Conservation (phyloP, 2,329 filamentous ascomycete genomes). For the Verticillium dahliae region DNA sequence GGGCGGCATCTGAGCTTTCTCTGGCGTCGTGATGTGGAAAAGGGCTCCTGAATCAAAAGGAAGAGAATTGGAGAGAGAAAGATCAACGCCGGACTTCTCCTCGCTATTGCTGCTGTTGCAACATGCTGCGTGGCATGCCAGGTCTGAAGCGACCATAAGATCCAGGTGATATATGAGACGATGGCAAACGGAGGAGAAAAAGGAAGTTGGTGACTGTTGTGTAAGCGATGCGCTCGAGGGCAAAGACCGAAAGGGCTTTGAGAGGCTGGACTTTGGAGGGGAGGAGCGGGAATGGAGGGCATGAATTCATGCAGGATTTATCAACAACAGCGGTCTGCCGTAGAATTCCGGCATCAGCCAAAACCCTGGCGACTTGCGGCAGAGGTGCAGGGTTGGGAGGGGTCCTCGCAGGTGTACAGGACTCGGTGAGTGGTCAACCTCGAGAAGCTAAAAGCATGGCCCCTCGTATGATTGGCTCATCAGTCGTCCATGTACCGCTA, state of each 20-base stretch:
- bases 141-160: not conserved
- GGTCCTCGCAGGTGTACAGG: not conserved
- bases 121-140: not conserved
- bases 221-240: not conserved
- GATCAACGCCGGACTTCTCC: not conserved
- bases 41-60: not conserved
- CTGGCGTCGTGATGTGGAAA: not conserved
- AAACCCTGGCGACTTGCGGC: not conserved
- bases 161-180: not conserved
- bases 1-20: not conserved
- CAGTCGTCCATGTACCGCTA: not conserved
- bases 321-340: not conserved
- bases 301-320: not conserved
- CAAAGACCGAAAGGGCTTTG: not conserved
- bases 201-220: not conserved
- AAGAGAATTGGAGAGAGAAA: not conserved
- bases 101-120: not conserved
- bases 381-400: not conserved
- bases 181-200: not conserved
- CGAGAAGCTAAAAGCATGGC: not conserved
- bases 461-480: not conserved
- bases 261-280: not conserved
- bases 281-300: not conserved
- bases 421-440: not conserved
- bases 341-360: not conserved